Base-by-base conservation (phyloP, 2,329 filamentous ascomycete species). In the Fusarium lateritium region DNA sequence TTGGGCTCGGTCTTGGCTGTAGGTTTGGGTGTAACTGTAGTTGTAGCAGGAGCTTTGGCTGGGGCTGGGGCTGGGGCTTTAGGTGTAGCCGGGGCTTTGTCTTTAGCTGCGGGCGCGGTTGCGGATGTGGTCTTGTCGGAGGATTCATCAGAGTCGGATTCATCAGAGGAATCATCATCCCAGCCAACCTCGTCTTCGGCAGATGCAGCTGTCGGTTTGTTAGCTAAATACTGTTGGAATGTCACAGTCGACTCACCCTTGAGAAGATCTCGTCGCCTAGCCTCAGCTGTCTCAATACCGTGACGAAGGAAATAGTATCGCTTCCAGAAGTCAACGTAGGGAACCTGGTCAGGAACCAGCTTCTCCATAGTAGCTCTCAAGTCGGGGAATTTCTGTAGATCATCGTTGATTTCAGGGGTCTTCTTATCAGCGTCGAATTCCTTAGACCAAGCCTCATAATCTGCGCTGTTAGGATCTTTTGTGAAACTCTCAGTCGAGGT, bases 241-340 rank as follows among this genome's bases (percentile, higher is more conserved):
- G 13, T 11, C 17, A 39, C 24, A 19, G 46, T 55, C 40, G 56
- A 79, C 86, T 67, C 84, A 97, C 95, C 95, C 81, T 97, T 97
- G 22, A 99, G 83, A 58, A 99, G 86, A 79, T 99, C 96, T 73
- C 92, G 90, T 78, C 96, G 87, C 79, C 93, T 90, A 75, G 92
- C 90, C 82, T 99, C 96, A 60, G 97, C 94, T 26, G 92, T 94
- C 83, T 98, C 95, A 67, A 99, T 92, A 17, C 96, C 93, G 76
- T 97, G 92, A 75, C 95, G 87, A 67, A 98, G 82, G 83, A 97
- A 99, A 79, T 98, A 98, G 81, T 99, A 99, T 57, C 96, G 87
- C 77, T 88, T 92, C 95, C 96, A 99, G 78, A 99, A 99, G 53
- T 92, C 88, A 53, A 84, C 86, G 76, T 99, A 99, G 34, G 94